phyloP scores from a whole-genome alignment of 768 basidiomycete species.

The Calocera viscosa region DNA sequence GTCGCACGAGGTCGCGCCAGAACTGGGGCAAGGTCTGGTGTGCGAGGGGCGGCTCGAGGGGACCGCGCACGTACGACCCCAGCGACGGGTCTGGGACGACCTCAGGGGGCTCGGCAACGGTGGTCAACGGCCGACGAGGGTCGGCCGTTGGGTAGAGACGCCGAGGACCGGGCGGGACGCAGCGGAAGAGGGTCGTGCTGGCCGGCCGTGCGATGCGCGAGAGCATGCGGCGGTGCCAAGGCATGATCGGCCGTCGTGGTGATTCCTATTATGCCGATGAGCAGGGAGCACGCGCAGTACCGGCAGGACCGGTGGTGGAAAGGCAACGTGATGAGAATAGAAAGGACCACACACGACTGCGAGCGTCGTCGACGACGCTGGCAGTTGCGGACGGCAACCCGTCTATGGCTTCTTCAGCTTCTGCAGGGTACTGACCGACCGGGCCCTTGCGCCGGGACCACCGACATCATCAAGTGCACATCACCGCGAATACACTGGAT shows the following conservation, averaged over 20 bases:
- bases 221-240: neutral
- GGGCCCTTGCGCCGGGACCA: too few species aligned
- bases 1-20: neutral
- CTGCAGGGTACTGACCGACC: too few species aligned
- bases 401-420: too few species aligned
- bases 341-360: too few species aligned
- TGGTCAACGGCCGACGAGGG: neutral
- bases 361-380: too few species aligned
- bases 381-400: too few species aligned
- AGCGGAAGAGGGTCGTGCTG: neutral
- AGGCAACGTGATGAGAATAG: too few species aligned
- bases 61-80: slow-evolving; percentile 4
- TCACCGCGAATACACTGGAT: too few species aligned
- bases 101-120: neutral
- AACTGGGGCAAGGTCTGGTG: neutral
- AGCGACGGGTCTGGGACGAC: neutral
- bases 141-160: neutral
- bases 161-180: slow-evolving; percentile 3
- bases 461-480: too few species aligned
- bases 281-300: too few species aligned
- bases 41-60: neutral
- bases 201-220: neutral
- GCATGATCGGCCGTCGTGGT: neutral
- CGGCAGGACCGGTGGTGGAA: too few species aligned
- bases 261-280: neutral